Percentiles rank a stretch among this genome's conserved stretches.
phyloP scores from a whole-genome alignment of 768 basidiomycete species.

The Tulasnella sp. region DNA sequence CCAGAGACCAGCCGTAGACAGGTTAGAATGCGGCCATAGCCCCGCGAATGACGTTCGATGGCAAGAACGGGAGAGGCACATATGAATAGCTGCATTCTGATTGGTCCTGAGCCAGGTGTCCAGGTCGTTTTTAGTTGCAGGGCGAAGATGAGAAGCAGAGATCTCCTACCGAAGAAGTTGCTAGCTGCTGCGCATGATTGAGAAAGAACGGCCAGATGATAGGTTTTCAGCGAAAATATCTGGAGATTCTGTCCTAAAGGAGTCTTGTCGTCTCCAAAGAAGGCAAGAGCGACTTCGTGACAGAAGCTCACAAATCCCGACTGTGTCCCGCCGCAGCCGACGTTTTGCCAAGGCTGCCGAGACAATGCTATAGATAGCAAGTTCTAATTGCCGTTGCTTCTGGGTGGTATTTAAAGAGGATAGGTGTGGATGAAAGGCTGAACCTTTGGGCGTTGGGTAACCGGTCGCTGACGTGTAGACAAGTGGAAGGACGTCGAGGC shows the following conservation, averaged over 20 bases:
- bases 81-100: background rate
- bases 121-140: background rate
- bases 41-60: background rate
- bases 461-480: background rate
- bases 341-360: slow-evolving; percentile 7
- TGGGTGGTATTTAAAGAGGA: background rate
- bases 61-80: background rate
- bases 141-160: background rate
- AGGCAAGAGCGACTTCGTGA: background rate
- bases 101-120: background rate
- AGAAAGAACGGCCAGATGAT: background rate
- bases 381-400: background rate
- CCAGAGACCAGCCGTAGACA: background rate
- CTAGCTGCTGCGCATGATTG: background rate
- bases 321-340: background rate
- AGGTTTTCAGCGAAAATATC: background rate
- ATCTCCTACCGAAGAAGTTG: background rate
- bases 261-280: background rate
- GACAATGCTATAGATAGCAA: background rate
- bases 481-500: background rate
- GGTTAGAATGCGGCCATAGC: background rate
- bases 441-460: background rate
- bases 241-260: background rate
- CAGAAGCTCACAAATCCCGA: background rate
- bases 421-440: background rate